A percentile compares a stretch with the other conserved stretches of the same genome.
Evolutionary conservation across 2,329 filamentous ascomycete genomes (phyloP).

Genomic region (Paraphoma sp.): DNA sequence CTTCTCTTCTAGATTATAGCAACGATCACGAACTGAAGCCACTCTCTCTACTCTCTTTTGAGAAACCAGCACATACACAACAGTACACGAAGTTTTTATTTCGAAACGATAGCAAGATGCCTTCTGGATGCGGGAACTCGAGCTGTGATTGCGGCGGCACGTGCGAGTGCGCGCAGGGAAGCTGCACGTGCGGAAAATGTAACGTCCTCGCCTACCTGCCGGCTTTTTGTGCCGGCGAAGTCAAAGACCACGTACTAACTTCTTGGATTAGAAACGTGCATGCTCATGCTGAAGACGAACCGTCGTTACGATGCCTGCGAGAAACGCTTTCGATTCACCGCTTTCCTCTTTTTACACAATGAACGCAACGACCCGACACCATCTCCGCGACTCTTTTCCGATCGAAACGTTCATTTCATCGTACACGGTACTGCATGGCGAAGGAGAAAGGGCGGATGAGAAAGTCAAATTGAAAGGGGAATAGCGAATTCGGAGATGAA

Average conservation of each 20-base stretch:
- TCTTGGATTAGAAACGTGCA: too few species aligned
- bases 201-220: neutral
- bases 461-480: neutral
- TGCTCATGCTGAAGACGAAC: too few species aligned
- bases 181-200: conserved; percentile 40
- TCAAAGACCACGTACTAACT: neutral
- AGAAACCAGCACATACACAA: conserved; percentile 3
- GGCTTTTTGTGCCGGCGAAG: too few species aligned
- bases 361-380: too few species aligned
- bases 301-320: too few species aligned
- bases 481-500: neutral
- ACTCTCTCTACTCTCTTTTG: neutral
- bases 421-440: too few species aligned
- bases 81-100: conserved; percentile 2
- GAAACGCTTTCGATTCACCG: neutral
- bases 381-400: too few species aligned
- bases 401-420: too few species aligned
- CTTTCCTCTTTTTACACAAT: neutral
- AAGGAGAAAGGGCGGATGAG: neutral
- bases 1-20: neutral
- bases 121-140: conserved; percentile 36
- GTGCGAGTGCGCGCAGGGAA: conserved; percentile 35
- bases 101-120: conserved; percentile 23
- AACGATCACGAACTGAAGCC: neutral
- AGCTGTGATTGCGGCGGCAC: conserved; percentile 35